phyloP scores from a whole-genome alignment of 2,329 filamentous ascomycete species.

The Grosmannia penicillata region DNA sequence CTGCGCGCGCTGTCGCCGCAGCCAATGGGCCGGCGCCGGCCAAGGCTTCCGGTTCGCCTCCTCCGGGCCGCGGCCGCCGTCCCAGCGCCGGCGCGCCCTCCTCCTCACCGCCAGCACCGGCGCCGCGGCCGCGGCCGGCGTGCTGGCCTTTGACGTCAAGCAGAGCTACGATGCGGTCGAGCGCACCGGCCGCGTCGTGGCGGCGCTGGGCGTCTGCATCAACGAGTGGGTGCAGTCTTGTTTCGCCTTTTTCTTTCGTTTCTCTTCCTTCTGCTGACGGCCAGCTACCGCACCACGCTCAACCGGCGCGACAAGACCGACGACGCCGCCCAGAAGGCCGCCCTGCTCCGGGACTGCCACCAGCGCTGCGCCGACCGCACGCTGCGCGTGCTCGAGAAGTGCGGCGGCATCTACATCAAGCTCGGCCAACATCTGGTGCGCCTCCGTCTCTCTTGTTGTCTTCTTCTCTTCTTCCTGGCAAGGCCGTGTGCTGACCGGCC shows the following conservation, averaged over 20 bases:
- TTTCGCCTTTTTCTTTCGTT: too few species aligned
- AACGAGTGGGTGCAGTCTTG: constrained; percentile 50
- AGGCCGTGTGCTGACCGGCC: constrained; percentile 14
- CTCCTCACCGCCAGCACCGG: constrained; percentile 37
- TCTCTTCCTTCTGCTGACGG: too few species aligned
- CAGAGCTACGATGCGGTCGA: constrained; percentile 61
- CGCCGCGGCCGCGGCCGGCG: constrained; percentile 28
- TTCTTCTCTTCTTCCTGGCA: background rate
- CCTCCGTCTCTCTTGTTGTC: background rate
- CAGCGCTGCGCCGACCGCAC: constrained; percentile 85
- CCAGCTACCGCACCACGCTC: constrained; percentile 74
- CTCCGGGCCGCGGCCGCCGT: background rate
- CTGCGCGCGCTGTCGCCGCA: constrained; percentile 7
- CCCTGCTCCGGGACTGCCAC: constrained; percentile 69
- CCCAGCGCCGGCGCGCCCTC: constrained; percentile 16
- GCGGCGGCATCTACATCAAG: constrained; percentile 97
- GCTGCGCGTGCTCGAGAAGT: constrained; percentile 76
- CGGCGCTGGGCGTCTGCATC: constrained; percentile 64
- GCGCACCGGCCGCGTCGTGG: constrained; percentile 64
- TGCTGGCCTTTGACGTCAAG: constrained; percentile 52
- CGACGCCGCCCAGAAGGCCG: constrained; percentile 49
- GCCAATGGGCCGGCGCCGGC: constrained; percentile 2
- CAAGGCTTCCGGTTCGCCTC: background rate
- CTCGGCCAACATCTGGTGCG: constrained; percentile 77
- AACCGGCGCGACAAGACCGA: constrained; percentile 50